Conservation (phyloP, 2,329 filamentous ascomycete genomes). For the Rhynchosporium agropyri region DNA sequence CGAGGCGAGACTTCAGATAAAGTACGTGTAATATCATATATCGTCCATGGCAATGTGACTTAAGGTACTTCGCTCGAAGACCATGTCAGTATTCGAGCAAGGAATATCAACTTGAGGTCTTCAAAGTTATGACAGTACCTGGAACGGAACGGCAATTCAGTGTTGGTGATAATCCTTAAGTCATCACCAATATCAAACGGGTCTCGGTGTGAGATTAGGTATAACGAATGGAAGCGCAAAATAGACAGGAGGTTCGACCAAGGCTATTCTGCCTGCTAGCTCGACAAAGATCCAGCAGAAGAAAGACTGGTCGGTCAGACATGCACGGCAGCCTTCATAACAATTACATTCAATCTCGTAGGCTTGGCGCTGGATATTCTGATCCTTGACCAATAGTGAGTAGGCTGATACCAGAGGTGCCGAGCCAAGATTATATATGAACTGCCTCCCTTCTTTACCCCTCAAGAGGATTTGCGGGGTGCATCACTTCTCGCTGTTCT, state of each 20-base stretch:
- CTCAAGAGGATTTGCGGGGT: constrained; percentile 27
- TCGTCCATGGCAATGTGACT: constrained; percentile 6
- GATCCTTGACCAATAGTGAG: constrained; percentile 20
- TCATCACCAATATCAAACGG: constrained; percentile 2
- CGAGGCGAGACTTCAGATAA: constrained; percentile 16
- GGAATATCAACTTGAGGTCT: constrained; percentile 3
- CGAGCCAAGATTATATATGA: constrained; percentile 20
- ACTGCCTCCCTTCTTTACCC: constrained; percentile 26
- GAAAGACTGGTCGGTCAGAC: constrained; percentile 17
- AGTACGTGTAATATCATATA: constrained; percentile 19
- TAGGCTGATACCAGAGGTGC: constrained; percentile 19
- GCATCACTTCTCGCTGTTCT: constrained; percentile 18
- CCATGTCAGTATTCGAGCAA: neutral
- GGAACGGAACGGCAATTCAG: constrained; percentile 1
- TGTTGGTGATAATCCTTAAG: constrained; percentile 13
- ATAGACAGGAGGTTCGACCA: constrained; percentile 7
- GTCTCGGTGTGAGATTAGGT: constrained; percentile 1
- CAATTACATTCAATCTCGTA: constrained; percentile 22
- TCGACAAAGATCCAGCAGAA: constrained; percentile 2
- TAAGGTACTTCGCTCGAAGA: neutral
- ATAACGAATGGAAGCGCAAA: constrained; percentile 2
- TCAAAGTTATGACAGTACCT: neutral
- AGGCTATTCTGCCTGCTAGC: constrained; percentile 24
- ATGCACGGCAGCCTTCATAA: constrained; percentile 19
- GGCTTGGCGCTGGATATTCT: constrained; percentile 25